Conservation (phyloP, 768 basidiomycete genomes). For the Pholiota molesta region DNA sequence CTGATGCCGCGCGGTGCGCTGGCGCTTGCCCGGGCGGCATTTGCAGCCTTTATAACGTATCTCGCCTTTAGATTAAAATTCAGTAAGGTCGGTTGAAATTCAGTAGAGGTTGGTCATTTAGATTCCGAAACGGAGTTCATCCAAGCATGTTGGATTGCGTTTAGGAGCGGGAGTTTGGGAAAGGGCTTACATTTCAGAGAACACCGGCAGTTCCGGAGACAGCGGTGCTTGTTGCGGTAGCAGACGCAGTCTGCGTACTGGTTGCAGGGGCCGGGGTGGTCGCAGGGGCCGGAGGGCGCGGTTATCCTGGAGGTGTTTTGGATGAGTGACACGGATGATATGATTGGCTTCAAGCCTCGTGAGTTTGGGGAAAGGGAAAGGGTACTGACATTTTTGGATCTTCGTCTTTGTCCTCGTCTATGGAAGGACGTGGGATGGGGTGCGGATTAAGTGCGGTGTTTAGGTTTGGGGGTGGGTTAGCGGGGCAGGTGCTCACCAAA, state of each 20-base stretch:
- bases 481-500: not conserved
- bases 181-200: constrained; percentile 37
- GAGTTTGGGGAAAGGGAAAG: not conserved
- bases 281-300: constrained; percentile 34
- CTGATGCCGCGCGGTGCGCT: not conserved
- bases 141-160: too few relatives aligned
- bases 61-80: constrained; percentile 33
- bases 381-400: not conserved
- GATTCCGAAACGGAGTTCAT: too few relatives aligned
- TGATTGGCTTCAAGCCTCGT: constrained; percentile 5
- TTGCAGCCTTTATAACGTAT: constrained; percentile 46
- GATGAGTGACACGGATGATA: constrained; percentile 4
- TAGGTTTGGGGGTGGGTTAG: too few relatives aligned
- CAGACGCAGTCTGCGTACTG: constrained; percentile 41
- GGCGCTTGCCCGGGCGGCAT: constrained; percentile 24
- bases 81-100: constrained; percentile 5
- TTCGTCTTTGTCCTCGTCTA: not conserved
- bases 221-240: constrained; percentile 38
- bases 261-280: constrained; percentile 52
- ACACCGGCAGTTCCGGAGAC: constrained; percentile 53
- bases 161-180: too few relatives aligned
- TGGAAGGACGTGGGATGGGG: not conserved
- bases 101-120: too few relatives aligned
- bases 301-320: not conserved
- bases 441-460: not conserved